Base-by-base conservation (phyloP, 331 rosid species). In the Malus hybrid region DNA sequence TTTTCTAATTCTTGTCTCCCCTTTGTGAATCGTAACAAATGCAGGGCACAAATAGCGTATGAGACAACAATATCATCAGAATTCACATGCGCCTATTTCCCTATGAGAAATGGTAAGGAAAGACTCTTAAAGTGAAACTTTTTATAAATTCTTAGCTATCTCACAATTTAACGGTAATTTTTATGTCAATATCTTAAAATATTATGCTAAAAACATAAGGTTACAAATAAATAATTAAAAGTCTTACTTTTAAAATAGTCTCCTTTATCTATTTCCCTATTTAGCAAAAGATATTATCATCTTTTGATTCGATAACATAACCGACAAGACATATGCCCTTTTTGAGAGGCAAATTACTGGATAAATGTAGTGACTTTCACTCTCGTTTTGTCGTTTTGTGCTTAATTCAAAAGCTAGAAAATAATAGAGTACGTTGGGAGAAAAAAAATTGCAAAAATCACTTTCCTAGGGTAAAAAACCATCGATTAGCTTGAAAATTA, bases 171-270 rank as follows among this genome's bases (percentile, higher is more conserved):
- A 36, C 0, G 4, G 0, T 36, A 36, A 0, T 36, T 36, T 36
- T 36, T 1, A 0, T 36, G 11, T 9, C 3, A 36, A 36, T 36
- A 36, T 36, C 1, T 2, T 36, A 36, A 36, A 36, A 36, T 36
- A 8, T 36, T 36, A 0, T 9, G 1, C 3, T 36, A 36, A 36
- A 36, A 36, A 36, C 0, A 36, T 36, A 0, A 36, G 3, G 0
- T 36, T 36, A 9, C 1, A 36, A 36, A 36, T 0, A 36, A 36
- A 36, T 36, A 3, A 9, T 36, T 0, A 0, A 2, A 0, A 36
- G 0, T 9, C 0, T 36, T 36, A 8, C 12, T 36, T 36, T 36
- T 36, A 0, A 8, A 0, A 36, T 1, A 36, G 3, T 36, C 0
- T 30, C 4, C 1, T 36, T 36, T 0, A 0, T 8, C 44, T 36